These are phyloP conservation scores for Moringa oleifera DNA, from an alignment of 345 rosid genomes.

Conservation along the genomic window DNA sequence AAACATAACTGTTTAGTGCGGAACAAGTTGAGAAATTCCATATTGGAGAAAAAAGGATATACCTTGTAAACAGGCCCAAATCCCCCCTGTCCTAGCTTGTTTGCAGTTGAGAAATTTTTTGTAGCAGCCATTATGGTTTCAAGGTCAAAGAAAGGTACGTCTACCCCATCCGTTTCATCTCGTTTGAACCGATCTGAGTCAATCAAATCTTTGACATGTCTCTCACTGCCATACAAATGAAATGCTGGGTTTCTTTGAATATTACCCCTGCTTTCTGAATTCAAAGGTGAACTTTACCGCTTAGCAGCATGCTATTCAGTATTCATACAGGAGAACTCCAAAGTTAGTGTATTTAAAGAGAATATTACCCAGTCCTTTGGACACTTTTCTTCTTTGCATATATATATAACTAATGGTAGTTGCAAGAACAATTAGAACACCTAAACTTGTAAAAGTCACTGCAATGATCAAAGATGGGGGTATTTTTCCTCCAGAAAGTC, in stretches of 20 bases:
- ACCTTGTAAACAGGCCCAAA: slow-evolving; percentile 80
- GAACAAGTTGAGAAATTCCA: no score
- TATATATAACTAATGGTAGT: slow-evolving; percentile 28
- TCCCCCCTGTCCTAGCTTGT: slow-evolving; percentile 75
- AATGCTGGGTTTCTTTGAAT: slow-evolving; percentile 29
- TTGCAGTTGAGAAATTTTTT: slow-evolving; percentile 48
- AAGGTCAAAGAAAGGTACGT: slow-evolving; percentile 49
- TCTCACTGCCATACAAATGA: slow-evolving; percentile 37
- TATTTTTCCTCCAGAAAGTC: slow-evolving; percentile 15
- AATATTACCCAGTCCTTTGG: slow-evolving; percentile 29
- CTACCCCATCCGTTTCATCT: slow-evolving; percentile 40
- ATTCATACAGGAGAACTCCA: no score
- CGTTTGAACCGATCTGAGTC: slow-evolving; percentile 42
- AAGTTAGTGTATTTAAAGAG: no score
- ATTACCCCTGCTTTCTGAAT: slow-evolving; percentile 27
- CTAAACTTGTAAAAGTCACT: slow-evolving; percentile 28
- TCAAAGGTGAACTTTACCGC: not conserved
- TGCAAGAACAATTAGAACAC: slow-evolving; percentile 29
- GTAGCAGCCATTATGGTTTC: slow-evolving; percentile 63
- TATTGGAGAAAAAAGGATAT: not conserved
- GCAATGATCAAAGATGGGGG: slow-evolving; percentile 29
- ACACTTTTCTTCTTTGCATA: slow-evolving; percentile 31
- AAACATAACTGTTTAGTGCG: no score
- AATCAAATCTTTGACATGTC: slow-evolving; percentile 46
- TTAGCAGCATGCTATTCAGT: not conserved